phyloP scores from a whole-genome alignment of 768 basidiomycete genomes.

The Xerocomellus dryophilus region DNA sequence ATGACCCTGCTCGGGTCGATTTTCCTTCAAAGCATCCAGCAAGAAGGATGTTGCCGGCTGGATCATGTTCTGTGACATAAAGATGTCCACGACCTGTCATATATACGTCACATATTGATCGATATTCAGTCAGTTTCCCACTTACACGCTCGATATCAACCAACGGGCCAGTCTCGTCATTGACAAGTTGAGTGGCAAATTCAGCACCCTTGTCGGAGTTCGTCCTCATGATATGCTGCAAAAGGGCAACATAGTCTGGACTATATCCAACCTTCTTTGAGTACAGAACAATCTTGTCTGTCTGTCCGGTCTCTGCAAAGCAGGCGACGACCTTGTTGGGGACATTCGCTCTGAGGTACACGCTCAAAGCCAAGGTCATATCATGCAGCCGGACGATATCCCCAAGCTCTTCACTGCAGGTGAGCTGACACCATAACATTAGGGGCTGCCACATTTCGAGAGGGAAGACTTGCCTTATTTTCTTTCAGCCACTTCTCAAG shows the following conservation, averaged over 20 bases:
- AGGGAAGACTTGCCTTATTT: slow-evolving; percentile 69
- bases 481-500: slow-evolving; percentile 99
- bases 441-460: slow-evolving; percentile 10
- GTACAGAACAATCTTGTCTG: slow-evolving; percentile 96
- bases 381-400: slow-evolving; percentile 94
- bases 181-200: slow-evolving; percentile 91
- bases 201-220: slow-evolving; percentile 98
- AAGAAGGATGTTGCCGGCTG: slow-evolving; percentile 98
- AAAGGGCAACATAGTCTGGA: slow-evolving; percentile 87
- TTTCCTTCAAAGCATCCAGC: slow-evolving; percentile 96
- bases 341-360: slow-evolving; percentile 95
- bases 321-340: slow-evolving; percentile 99
- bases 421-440: slow-evolving; percentile 55
- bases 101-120: neutral
- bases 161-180: slow-evolving; percentile 88
- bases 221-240: slow-evolving; percentile 95
- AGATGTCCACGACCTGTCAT: slow-evolving; percentile 90
- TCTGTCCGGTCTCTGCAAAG: slow-evolving; percentile 98
- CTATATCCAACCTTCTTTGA: slow-evolving; percentile 94
- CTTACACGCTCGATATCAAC: slow-evolving; percentile 89
- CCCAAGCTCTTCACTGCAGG: slow-evolving; percentile 97
- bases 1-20: slow-evolving; percentile 94
- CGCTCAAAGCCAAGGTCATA: slow-evolving; percentile 95
- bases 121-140: slow-evolving; percentile 1
- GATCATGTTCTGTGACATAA: slow-evolving; percentile 99